phyloP scores from a whole-genome alignment of 2,329 filamentous ascomycete species.

The Alternaria ventricosa region DNA sequence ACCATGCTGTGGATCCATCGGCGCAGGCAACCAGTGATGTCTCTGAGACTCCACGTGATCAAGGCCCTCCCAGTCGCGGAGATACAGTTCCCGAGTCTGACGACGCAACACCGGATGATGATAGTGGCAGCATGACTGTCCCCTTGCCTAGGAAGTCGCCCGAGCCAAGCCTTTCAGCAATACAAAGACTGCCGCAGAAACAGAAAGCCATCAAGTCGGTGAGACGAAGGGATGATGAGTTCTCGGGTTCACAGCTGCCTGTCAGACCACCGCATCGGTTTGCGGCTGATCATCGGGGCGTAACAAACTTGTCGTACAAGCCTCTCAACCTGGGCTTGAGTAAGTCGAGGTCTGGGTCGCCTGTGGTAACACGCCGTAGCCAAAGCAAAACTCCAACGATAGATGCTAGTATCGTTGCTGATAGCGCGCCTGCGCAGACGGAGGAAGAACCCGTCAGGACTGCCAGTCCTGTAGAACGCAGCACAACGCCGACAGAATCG shows the following conservation, averaged over 20 bases:
- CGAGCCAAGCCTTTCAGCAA: background rate
- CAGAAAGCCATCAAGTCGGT: constrained; percentile 13
- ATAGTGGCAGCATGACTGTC: background rate
- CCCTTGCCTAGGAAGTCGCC: background rate
- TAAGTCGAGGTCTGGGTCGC: background rate
- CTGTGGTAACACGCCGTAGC: background rate
- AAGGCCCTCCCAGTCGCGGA: constrained; percentile 12
- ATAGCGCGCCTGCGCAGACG: background rate
- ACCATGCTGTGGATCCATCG: background rate
- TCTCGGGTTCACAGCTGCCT: background rate
- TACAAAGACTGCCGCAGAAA: background rate
- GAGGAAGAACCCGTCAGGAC: background rate
- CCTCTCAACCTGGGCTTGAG: background rate
- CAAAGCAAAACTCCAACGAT: background rate
- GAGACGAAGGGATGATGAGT: background rate
- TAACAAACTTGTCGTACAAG: background rate
- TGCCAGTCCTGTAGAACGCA: background rate
- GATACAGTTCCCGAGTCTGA: constrained; percentile 8
- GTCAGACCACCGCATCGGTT: background rate
- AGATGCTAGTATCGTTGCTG: background rate
- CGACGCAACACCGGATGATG: background rate
- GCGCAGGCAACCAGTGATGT: constrained; percentile 10
- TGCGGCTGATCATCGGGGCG: background rate
- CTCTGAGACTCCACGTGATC: constrained; percentile 14
- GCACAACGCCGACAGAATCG: background rate